phyloP scores from a whole-genome alignment of 2,329 filamentous ascomycete species.

The Penicillium frequentans region DNA sequence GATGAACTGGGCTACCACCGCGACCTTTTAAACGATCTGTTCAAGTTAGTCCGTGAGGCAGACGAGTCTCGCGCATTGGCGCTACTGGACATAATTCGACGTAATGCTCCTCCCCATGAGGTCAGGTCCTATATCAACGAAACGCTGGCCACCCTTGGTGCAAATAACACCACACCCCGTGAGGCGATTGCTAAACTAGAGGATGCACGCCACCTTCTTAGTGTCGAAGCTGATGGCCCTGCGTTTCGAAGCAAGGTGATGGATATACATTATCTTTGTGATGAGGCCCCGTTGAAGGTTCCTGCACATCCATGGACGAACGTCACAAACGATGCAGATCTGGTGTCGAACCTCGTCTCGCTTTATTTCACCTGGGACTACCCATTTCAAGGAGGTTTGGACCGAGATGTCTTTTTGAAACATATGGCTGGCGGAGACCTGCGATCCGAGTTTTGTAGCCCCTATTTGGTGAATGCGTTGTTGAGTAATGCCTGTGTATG shows the following conservation, averaged over 20 bases:
- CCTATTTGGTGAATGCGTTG: conserved; percentile 87
- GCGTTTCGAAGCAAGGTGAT: conserved; percentile 40
- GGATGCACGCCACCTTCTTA: conserved; percentile 28
- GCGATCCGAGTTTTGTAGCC: conserved; percentile 73
- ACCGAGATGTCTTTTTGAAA: conserved; percentile 70
- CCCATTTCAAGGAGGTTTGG: conserved; percentile 81
- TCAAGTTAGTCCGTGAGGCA: conserved; percentile 35
- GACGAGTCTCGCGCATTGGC: conserved; percentile 28
- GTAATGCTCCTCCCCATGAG: conserved; percentile 36
- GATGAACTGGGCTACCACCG: conserved; percentile 43
- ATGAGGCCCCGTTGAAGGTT: conserved; percentile 35
- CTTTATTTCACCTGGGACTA: conserved; percentile 96
- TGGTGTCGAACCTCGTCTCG: conserved; percentile 79
- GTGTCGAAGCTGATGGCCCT: conserved; percentile 32
- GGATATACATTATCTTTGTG: conserved; percentile 42
- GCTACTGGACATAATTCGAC: conserved; percentile 38
- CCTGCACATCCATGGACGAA: conserved; percentile 67
- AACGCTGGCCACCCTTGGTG: conserved; percentile 23
- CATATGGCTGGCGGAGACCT: conserved; percentile 35
- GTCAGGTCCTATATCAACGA: conserved; percentile 36
- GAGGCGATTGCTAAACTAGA: conserved; percentile 27
- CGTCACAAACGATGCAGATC: conserved; percentile 71
- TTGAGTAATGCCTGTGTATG: conserved; percentile 57
- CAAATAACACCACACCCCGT: background rate
- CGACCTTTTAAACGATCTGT: conserved; percentile 38